These are phyloP conservation scores for Pilobolus umbonatus DNA, from an alignment of 192 early-diverging fungal species.

Conservation along the genomic window DNA sequence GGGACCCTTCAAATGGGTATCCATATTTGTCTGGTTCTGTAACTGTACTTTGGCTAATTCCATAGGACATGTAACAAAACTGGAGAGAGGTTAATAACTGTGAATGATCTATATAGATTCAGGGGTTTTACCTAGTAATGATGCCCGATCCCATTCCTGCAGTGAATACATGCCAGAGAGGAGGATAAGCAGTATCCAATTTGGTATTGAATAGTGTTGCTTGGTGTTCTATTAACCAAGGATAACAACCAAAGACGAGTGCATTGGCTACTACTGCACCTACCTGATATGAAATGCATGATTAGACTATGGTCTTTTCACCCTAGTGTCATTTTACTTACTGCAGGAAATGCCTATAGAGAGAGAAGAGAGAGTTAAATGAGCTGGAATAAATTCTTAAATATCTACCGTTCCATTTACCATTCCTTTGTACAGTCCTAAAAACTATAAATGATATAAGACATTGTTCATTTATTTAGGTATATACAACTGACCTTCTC, in stretches of 20 bases:
- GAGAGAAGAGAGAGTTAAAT: background rate
- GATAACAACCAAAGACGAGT: slow-evolving; percentile 52
- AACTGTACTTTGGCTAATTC: slow-evolving; percentile 53
- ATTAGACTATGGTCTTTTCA: background rate
- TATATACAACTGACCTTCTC: slow-evolving; percentile 42
- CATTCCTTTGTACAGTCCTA: slow-evolving; percentile 58
- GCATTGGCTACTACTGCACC: slow-evolving; percentile 55
- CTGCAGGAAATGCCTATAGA: slow-evolving; percentile 48
- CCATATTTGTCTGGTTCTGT: slow-evolving; percentile 38
- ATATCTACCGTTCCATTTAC: slow-evolving; percentile 24
- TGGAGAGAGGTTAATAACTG: slow-evolving; percentile 12
- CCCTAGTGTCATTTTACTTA: slow-evolving; percentile 25
- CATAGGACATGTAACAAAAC: slow-evolving; percentile 56
- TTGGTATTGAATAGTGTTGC: slow-evolving; percentile 17
- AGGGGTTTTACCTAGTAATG: slow-evolving; percentile 44
- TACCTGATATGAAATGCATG: slow-evolving; percentile 30
- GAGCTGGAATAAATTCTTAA: slow-evolving; percentile 1
- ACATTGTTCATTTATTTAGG: slow-evolving; percentile 12
- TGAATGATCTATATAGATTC: background rate
- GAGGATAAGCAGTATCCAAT: slow-evolving; percentile 25
- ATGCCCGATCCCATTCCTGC: slow-evolving; percentile 51
- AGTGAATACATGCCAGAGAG: slow-evolving; percentile 42
- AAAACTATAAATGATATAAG: slow-evolving; percentile 29
- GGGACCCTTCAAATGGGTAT: slow-evolving; percentile 39
- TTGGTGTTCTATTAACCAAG: slow-evolving; percentile 45